A percentile compares a stretch with the other conserved stretches of the same genome.
phyloP scores from a whole-genome alignment of 1,284 basidiomycete species.

The Cerioporus squamosus region DNA sequence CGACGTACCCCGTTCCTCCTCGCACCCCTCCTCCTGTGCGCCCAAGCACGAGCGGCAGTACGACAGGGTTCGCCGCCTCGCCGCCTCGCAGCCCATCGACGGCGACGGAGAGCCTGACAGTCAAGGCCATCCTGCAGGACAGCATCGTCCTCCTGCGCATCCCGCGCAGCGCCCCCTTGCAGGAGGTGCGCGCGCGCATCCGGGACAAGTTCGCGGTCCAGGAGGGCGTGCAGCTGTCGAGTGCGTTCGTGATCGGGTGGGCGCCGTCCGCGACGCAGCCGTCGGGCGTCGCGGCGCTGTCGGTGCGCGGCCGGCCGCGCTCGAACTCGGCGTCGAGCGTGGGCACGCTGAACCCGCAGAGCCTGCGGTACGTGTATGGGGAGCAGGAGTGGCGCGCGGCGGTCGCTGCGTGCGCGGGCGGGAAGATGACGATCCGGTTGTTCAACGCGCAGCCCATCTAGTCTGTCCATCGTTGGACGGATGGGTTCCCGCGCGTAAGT shows the following conservation, averaged over 20 bases:
- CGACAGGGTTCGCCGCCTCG: not conserved
- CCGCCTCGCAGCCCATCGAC: conserved; percentile 9
- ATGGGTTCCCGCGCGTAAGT: not conserved
- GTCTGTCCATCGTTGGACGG: conserved; percentile 3
- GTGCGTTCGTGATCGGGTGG: conserved; percentile 58
- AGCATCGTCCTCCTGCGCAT: conserved; percentile 65
- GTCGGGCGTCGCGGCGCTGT: conserved; percentile 20
- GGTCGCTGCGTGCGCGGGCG: conserved; percentile 31
- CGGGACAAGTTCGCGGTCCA: conserved; percentile 66
- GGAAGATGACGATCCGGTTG: conserved; percentile 39
- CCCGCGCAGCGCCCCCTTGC: conserved; percentile 46
- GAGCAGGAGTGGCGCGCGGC: conserved; percentile 47
- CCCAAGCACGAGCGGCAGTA: conserved; percentile 2
- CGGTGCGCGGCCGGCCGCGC: conserved; percentile 26
- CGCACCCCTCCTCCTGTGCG: not conserved
- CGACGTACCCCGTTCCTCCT: not conserved
- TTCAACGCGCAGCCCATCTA: conserved; percentile 32
- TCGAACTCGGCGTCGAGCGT: conserved; percentile 44
- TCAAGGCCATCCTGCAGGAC: conserved; percentile 69
- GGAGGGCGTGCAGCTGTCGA: conserved; percentile 55
- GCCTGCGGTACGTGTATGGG: conserved; percentile 41
- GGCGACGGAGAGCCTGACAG: conserved; percentile 42
- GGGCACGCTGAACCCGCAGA: conserved; percentile 22
- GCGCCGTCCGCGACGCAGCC: conserved; percentile 22
- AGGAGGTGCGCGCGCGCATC: conserved; percentile 56